A percentile compares a stretch with the other conserved stretches of the same genome.
Conservation (phyloP, 495 filamentous ascomycete genomes). For the Zalerion maritima region DNA sequence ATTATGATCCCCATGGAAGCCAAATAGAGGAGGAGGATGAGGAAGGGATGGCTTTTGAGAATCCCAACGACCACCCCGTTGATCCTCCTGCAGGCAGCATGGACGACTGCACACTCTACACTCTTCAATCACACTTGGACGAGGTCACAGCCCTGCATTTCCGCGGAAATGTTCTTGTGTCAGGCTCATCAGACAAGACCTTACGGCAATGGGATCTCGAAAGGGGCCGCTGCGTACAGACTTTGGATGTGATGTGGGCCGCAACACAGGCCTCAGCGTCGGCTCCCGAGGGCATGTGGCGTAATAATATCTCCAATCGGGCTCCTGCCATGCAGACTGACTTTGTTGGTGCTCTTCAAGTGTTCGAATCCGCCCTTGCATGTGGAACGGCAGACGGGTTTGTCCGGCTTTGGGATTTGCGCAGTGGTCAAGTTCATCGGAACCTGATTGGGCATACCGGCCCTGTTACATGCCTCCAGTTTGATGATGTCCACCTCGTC, state of each 20-base stretch:
- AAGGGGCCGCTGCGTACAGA: slow-evolving; percentile 92
- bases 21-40: slow-evolving; percentile 48
- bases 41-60: slow-evolving; percentile 44
- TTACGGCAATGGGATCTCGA: slow-evolving; percentile 94
- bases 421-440: slow-evolving; percentile 89
- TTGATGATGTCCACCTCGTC: slow-evolving; percentile 89
- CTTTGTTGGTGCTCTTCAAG: slow-evolving; percentile 90
- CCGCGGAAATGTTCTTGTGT: slow-evolving; percentile 73
- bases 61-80: slow-evolving; percentile 42
- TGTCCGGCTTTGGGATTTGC: slow-evolving; percentile 93
- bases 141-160: slow-evolving; percentile 94
- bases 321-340: slow-evolving; percentile 49
- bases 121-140: slow-evolving; percentile 77
- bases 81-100: slow-evolving; percentile 57
- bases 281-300: slow-evolving; percentile 40
- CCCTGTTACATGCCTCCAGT: slow-evolving; percentile 87
- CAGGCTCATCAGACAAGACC: slow-evolving; percentile 93
- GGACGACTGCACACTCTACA: slow-evolving; percentile 75
- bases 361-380: slow-evolving; percentile 93
- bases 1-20: slow-evolving; percentile 45
- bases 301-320: slow-evolving; percentile 36
- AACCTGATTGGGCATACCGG: slow-evolving; percentile 95
- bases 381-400: slow-evolving; percentile 97
- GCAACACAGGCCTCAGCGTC: slow-evolving; percentile 76
- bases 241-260: slow-evolving; percentile 96